Percentiles rank a stretch among this genome's conserved stretches.
Evolutionary conservation across 2,329 filamentous ascomycete species (phyloP).

Genomic region (Microcyclospora pomicola): DNA sequence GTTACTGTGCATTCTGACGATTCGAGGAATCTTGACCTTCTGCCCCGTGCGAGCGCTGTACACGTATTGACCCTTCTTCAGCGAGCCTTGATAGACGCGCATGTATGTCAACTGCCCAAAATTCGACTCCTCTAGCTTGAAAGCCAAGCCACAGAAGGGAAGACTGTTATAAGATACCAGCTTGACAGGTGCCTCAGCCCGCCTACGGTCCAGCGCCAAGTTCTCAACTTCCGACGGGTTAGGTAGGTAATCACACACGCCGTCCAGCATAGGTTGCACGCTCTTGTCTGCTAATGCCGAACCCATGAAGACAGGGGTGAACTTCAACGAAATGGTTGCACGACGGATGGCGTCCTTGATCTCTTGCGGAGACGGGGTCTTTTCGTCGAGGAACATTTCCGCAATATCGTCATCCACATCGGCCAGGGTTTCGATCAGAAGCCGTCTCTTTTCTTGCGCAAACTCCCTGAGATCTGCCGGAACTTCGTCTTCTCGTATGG

Average conservation of each 20-base stretch:
- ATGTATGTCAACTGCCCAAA: conserved; percentile 98
- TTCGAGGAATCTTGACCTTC: conserved; percentile 91
- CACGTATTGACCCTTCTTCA: conserved; percentile 78
- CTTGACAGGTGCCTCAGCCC: conserved; percentile 66
- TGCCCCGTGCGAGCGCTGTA: conserved; percentile 91
- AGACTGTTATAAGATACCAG: conserved; percentile 86
- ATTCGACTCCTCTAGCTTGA: conserved; percentile 98
- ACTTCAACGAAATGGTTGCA: conserved; percentile 77
- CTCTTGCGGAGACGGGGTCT: conserved; percentile 62
- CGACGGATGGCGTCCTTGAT: conserved; percentile 87
- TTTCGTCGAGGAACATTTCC: conserved; percentile 82
- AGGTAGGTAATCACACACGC: conserved; percentile 88
- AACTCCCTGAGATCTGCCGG: conserved; percentile 66
- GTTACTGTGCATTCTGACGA: conserved; percentile 98
- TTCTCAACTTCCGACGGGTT: conserved; percentile 85
- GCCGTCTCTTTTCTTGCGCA: conserved; percentile 66
- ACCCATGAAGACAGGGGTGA: conserved; percentile 92
- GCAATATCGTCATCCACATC: conserved; percentile 98
- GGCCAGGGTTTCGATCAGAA: conserved; percentile 84
- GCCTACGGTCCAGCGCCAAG: conserved; percentile 69
- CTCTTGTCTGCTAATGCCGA: conserved; percentile 89
- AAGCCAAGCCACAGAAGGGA: conserved; percentile 88
- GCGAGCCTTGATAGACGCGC: conserved; percentile 86
- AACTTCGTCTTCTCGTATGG: conserved; percentile 65
- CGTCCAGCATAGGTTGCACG: conserved; percentile 92